Evolutionary conservation across 352 stramenopile species (phyloP).

Genomic region (Phytophthora fragariaefolia): DNA sequence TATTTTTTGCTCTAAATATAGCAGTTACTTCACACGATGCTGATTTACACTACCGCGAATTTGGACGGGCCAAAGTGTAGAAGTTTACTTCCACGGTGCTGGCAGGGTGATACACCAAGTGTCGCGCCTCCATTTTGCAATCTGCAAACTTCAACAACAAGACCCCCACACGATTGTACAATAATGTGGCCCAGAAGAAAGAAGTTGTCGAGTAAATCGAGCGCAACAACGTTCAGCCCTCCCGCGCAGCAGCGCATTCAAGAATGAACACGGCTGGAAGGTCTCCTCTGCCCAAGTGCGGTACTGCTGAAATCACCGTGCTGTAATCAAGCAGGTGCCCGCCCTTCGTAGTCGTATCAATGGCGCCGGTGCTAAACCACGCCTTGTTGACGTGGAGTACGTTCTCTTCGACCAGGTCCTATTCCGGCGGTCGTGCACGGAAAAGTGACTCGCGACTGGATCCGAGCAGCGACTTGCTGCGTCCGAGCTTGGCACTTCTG

Average conservation of each 20-base stretch:
- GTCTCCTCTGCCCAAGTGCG: not conserved
- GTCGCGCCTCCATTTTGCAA: too few species aligned
- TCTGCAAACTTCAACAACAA: not conserved
- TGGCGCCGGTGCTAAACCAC: slow-evolving; percentile 2
- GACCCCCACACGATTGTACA: not conserved
- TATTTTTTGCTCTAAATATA: too few species aligned
- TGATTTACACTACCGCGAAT: too few species aligned
- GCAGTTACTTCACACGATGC: too few species aligned
- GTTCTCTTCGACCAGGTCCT: slow-evolving; percentile 8
- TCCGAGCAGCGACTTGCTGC: not conserved
- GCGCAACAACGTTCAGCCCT: not conserved
- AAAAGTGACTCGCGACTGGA: not conserved
- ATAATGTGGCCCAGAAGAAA: slow-evolving; percentile 10
- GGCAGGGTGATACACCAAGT: too few species aligned
- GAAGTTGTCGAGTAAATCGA: slow-evolving; percentile 5
- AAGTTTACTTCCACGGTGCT: too few species aligned
- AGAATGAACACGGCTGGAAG: slow-evolving; percentile 6
- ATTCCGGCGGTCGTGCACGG: not conserved
- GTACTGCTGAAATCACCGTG: slow-evolving; percentile 16
- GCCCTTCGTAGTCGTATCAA: slow-evolving; percentile 1
- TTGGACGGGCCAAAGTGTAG: too few species aligned
- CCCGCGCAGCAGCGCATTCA: not conserved
- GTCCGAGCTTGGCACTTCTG: not conserved
- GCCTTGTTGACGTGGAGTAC: slow-evolving; percentile 1
- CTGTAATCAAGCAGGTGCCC: not conserved